Conservation (phyloP, 2,329 filamentous ascomycete species). For the Sclerotinia borealis region DNA sequence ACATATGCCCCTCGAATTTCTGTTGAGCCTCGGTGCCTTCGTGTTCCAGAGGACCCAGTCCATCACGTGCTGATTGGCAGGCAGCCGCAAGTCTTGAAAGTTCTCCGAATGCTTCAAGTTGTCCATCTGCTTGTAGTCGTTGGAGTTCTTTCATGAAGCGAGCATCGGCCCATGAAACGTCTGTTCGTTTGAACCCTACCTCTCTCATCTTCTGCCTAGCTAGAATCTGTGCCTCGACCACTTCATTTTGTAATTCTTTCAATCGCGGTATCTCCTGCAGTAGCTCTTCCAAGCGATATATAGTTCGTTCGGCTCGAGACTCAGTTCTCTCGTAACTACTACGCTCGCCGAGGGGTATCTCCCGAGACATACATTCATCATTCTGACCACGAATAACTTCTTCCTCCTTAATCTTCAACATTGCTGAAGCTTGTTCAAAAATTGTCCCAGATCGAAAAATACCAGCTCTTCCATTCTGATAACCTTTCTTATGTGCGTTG, state of each 20-base stretch:
- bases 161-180: slow-evolving; percentile 20
- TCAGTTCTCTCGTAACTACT: neutral
- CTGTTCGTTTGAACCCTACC: slow-evolving; percentile 19
- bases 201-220: slow-evolving; percentile 23
- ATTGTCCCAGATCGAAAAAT: no score
- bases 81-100: slow-evolving; percentile 14
- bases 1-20: slow-evolving; percentile 20
- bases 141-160: slow-evolving; percentile 26
- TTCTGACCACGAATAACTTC: neutral
- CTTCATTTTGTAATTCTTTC: slow-evolving; percentile 15
- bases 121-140: slow-evolving; percentile 15
- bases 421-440: neutral
- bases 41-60: slow-evolving; percentile 22
- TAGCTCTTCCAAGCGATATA: slow-evolving; percentile 16
- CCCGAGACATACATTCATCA: neutral
- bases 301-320: neutral
- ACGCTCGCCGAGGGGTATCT: neutral
- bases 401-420: neutral
- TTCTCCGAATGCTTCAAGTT: slow-evolving; percentile 13
- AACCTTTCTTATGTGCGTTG: neutral
- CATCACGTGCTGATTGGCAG: slow-evolving; percentile 24
- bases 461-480: neutral
- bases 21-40: slow-evolving; percentile 21
- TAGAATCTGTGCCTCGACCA: slow-evolving; percentile 17
- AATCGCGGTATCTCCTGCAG: slow-evolving; percentile 16